Evolutionary conservation across 1,284 basidiomycete species (phyloP).

Genomic region (Cryptococcus sp.): DNA sequence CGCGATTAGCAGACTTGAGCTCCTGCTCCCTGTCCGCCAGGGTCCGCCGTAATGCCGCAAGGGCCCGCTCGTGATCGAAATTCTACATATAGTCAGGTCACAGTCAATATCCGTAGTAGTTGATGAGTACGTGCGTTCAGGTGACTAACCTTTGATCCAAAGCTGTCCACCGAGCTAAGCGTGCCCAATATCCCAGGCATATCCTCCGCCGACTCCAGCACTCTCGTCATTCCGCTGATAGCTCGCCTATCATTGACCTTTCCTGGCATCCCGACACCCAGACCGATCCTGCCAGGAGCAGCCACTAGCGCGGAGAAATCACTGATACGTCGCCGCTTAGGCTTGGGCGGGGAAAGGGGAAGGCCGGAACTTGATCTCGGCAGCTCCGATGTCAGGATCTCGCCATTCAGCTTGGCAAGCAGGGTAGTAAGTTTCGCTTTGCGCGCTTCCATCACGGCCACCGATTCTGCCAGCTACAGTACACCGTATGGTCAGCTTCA

Average conservation of each 20-base stretch:
- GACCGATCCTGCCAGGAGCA: conserved; percentile 27
- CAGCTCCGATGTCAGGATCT: conserved; percentile 49
- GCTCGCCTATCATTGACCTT: conserved; percentile 40
- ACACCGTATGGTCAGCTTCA: conserved; percentile 1
- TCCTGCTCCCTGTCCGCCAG: conserved; percentile 37
- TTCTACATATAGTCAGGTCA: conserved; percentile 11
- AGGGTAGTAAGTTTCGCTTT: conserved; percentile 42
- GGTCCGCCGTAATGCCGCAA: conserved; percentile 34
- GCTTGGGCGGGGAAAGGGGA: conserved; percentile 30
- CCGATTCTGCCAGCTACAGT: conserved; percentile 46
- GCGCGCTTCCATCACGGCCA: conserved; percentile 47
- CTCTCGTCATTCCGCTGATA: conserved; percentile 43
- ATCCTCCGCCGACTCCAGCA: conserved; percentile 36
- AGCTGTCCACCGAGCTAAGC: conserved; percentile 15
- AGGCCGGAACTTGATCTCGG: conserved; percentile 26
- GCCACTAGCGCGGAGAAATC: conserved; percentile 39
- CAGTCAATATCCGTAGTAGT: no score
- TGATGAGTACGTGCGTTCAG: no score
- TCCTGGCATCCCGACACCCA: conserved; percentile 35
- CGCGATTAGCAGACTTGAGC: conserved; percentile 22
- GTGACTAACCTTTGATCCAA: conserved; percentile 14
- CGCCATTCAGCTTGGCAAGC: conserved; percentile 49
- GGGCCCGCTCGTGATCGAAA: conserved; percentile 36
- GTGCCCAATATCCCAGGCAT: conserved; percentile 21
- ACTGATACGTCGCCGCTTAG: conserved; percentile 50